Evolutionary conservation across 306 rosid species (phyloP).

Genomic region (Arachis stenosperma): DNA sequence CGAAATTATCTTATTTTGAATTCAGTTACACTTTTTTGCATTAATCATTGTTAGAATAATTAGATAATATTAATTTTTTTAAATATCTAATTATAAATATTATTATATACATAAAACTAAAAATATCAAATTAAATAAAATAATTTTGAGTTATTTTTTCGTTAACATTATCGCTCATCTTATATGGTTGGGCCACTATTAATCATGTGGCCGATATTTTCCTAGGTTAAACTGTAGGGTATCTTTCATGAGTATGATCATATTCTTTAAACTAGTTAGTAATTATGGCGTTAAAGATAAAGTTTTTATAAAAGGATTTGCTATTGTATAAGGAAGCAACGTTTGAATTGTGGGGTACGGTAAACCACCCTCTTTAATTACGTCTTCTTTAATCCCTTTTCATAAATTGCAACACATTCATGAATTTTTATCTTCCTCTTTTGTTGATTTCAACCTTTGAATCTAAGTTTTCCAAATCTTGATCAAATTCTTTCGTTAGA

Average conservation of each 20-base stretch:
- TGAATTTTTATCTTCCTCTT: background rate
- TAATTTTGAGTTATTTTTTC: no score
- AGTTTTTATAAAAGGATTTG: constrained; percentile 32
- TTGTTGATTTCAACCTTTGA: constrained; percentile 26
- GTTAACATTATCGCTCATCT: background rate
- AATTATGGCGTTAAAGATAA: constrained; percentile 31
- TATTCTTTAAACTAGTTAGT: constrained; percentile 17
- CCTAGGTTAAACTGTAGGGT: constrained; percentile 15
- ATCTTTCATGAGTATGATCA: constrained; percentile 9
- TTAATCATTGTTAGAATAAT: no score
- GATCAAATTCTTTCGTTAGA: constrained; percentile 1
- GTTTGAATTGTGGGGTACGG: constrained; percentile 39
- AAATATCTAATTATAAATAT: no score
- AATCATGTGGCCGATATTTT: constrained; percentile 33
- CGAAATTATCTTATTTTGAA: no score
- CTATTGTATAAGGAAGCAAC: constrained; percentile 28
- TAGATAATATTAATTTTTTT: no score
- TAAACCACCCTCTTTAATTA: constrained; percentile 25
- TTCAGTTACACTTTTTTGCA: no score
- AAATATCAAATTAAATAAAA: no score
- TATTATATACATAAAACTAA: no score
- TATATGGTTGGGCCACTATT: constrained; percentile 32
- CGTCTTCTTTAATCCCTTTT: constrained; percentile 14
- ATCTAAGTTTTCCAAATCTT: constrained; percentile 11
- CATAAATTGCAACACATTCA: constrained; percentile 15